Evolutionary conservation across 805 yeast species (phyloP).

Genomic region (Pichia pseudocactophila): DNA sequence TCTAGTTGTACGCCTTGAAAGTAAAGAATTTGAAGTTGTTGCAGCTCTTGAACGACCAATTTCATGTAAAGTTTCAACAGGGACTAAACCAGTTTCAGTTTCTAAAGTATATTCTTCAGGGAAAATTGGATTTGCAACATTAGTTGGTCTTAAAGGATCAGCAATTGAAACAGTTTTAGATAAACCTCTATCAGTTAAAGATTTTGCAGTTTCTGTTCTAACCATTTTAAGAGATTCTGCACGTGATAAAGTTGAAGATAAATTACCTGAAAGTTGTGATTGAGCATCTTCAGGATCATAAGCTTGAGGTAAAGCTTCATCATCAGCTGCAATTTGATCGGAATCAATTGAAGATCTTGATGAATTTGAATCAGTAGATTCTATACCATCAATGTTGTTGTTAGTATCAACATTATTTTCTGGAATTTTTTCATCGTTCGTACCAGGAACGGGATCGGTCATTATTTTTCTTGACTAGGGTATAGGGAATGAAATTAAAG

Average conservation of each 20-base stretch:
- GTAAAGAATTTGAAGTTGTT: slow-evolving; percentile 8
- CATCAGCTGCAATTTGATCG: neutral
- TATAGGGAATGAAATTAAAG: too few relatives aligned
- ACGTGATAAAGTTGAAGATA: slow-evolving; percentile 24
- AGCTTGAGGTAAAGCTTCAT: slow-evolving; percentile 26
- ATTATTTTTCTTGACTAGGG: too few relatives aligned
- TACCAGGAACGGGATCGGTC: too few relatives aligned
- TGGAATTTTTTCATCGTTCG: too few relatives aligned
- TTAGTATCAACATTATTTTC: neutral
- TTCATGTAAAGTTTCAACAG: slow-evolving; percentile 59
- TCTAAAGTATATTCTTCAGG: slow-evolving; percentile 90
- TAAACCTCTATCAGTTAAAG: slow-evolving; percentile 57
- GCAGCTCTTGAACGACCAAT: slow-evolving; percentile 44
- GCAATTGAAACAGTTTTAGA: slow-evolving; percentile 43
- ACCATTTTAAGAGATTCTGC: slow-evolving; percentile 32
- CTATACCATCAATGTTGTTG: neutral
- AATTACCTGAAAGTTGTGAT: slow-evolving; percentile 31
- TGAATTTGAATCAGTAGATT: slow-evolving; percentile 1
- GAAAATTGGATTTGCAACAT: slow-evolving; percentile 58
- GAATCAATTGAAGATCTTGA: slow-evolving; percentile 8
- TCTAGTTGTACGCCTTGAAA: slow-evolving; percentile 15
- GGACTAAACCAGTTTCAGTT: slow-evolving; percentile 83
- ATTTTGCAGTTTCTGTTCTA: slow-evolving; percentile 66
- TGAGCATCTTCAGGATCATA: slow-evolving; percentile 41
- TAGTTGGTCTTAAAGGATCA: slow-evolving; percentile 48